Conservation (phyloP, 2,329 filamentous ascomycete genomes). For the Penicillium sp. region DNA sequence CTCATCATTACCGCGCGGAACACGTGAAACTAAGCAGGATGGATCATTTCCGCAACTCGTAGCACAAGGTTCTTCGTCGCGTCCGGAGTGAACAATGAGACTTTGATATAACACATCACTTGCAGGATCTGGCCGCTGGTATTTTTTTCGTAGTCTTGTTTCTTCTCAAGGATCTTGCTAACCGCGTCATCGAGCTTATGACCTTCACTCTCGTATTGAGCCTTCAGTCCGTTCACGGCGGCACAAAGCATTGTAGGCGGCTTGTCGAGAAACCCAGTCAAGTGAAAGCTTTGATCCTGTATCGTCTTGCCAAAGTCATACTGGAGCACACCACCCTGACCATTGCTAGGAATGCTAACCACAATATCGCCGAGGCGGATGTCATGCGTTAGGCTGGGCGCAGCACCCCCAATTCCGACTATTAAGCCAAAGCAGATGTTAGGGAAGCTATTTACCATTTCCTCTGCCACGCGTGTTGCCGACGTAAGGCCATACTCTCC, state of each 20-base stretch:
- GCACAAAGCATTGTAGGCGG: slow-evolving; percentile 5
- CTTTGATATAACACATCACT: slow-evolving; percentile 20
- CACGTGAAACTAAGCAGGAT: background rate
- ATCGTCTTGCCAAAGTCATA: slow-evolving; percentile 36
- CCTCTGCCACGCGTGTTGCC: slow-evolving; percentile 21
- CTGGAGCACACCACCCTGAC: slow-evolving; percentile 33
- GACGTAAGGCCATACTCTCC: slow-evolving; percentile 34
- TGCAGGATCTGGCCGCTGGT: background rate
- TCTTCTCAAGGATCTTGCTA: background rate
- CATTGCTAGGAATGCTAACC: slow-evolving; percentile 27
- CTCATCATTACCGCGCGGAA: background rate
- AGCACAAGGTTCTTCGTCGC: background rate
- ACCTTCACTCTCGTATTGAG: slow-evolving; percentile 18
- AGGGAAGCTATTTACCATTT: slow-evolving; percentile 28
- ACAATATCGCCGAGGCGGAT: slow-evolving; percentile 43
- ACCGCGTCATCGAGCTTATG: slow-evolving; percentile 14
- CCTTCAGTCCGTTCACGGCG: slow-evolving; percentile 23
- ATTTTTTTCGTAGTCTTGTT: slow-evolving; percentile 15
- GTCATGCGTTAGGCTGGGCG: slow-evolving; percentile 32
- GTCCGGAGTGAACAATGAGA: background rate
- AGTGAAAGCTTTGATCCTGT: slow-evolving; percentile 4
- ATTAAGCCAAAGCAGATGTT: slow-evolving; percentile 42
- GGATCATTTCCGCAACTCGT: background rate
- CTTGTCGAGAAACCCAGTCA: background rate
- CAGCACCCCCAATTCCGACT: slow-evolving; percentile 52